Percentiles rank a stretch among this genome's conserved stretches.
These are phyloP conservation scores for Tritrichomonas musculus DNA, from an alignment of 208 protist genomes.

Conservation along the genomic window DNA sequence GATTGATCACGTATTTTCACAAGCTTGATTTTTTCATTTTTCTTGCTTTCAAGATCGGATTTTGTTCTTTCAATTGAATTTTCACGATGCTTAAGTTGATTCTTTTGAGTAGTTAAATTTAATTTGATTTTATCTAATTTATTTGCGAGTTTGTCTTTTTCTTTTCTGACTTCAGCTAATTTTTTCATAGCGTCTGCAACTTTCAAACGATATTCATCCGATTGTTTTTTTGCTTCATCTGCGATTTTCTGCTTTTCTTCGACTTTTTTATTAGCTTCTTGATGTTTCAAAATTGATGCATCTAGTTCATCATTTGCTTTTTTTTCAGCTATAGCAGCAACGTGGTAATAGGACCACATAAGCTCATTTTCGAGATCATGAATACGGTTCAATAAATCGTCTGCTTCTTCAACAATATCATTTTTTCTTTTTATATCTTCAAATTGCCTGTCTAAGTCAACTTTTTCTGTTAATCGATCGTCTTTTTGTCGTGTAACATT, in stretches of 20 bases:
- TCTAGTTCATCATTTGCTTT: background rate
- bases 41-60: background rate
- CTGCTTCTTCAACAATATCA: constrained; percentile 18
- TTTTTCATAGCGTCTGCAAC: background rate
- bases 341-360: background rate
- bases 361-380: constrained; percentile 33
- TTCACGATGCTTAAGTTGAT: background rate
- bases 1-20: background rate
- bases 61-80: background rate
- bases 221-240: no score
- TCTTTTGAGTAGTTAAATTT: background rate
- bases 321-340: background rate
- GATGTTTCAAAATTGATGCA: background rate
- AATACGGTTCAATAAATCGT: background rate
- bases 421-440: background rate
- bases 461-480: background rate
- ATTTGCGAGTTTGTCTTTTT: background rate
- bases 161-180: background rate
- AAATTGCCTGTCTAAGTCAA: background rate
- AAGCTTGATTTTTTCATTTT: background rate
- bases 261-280: background rate
- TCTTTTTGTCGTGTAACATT: background rate
- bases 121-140: background rate
- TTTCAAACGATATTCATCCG: no score
- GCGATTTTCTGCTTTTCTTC: background rate